Conservation (phyloP, 2,329 filamentous ascomycete species). For the Monosporascus sp. region DNA sequence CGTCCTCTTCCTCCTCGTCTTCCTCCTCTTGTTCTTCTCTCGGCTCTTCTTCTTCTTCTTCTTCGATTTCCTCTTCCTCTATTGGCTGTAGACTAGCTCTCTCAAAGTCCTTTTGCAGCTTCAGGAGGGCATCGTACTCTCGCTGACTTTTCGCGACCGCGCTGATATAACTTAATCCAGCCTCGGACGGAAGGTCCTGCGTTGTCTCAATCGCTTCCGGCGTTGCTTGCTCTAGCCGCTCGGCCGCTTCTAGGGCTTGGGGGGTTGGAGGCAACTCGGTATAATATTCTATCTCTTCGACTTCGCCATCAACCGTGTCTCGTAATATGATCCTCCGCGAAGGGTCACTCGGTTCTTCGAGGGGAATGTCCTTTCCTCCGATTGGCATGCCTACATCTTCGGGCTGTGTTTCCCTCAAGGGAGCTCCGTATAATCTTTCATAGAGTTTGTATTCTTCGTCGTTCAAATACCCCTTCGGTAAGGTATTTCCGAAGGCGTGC, state of each 20-base stretch:
- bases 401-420: slow-evolving; percentile 55
- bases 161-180: slow-evolving; percentile 39
- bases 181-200: slow-evolving; percentile 26
- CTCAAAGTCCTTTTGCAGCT: slow-evolving; percentile 54
- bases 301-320: slow-evolving; percentile 48
- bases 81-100: slow-evolving; percentile 29
- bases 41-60: slow-evolving; percentile 26
- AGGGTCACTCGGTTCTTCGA: slow-evolving; percentile 14
- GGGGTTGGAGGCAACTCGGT: slow-evolving; percentile 6
- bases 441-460: slow-evolving; percentile 70
- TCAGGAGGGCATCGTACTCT: slow-evolving; percentile 50
- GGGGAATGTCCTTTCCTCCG: slow-evolving; percentile 21
- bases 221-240: slow-evolving; percentile 20
- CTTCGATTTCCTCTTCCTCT: slow-evolving; percentile 26
- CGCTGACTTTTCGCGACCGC: slow-evolving; percentile 47
- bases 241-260: slow-evolving; percentile 19
- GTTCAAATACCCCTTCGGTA: slow-evolving; percentile 67
- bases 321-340: slow-evolving; percentile 42
- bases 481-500: slow-evolving; percentile 68
- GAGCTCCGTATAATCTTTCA: slow-evolving; percentile 74
- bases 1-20: slow-evolving; percentile 33
- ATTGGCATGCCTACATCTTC: slow-evolving; percentile 52
- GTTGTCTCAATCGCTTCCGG: slow-evolving; percentile 7
- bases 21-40: slow-evolving; percentile 26
- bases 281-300: slow-evolving; percentile 57